Evolutionary conservation across 305 asterid species (phyloP).

Genomic region (Fraxinus angustifolia): DNA sequence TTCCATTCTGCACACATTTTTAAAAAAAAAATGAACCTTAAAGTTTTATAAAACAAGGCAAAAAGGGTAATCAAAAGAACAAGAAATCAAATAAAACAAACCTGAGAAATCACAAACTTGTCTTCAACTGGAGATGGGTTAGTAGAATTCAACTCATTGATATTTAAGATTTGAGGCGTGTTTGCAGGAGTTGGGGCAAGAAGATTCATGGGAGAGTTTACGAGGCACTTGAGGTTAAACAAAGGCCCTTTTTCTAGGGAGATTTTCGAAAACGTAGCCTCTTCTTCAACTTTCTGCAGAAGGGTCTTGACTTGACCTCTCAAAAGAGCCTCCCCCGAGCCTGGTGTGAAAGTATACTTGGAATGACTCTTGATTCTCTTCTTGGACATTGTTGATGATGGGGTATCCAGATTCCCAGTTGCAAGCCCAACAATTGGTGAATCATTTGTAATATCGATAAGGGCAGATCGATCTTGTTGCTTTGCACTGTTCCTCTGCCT

Average conservation of each 20-base stretch:
- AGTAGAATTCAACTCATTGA: slow-evolving; percentile 23
- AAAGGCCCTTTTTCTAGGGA: slow-evolving; percentile 39
- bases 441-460: slow-evolving; percentile 78
- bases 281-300: slow-evolving; percentile 79
- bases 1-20: not conserved
- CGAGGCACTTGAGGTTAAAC: slow-evolving; percentile 40
- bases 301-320: slow-evolving; percentile 86
- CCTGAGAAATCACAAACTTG: slow-evolving; percentile 51
- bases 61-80: not conserved
- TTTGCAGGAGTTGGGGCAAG: slow-evolving; percentile 84
- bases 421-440: slow-evolving; percentile 94
- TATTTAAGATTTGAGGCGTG: slow-evolving; percentile 55
- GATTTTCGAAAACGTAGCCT: slow-evolving; percentile 53
- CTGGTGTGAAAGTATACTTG: slow-evolving; percentile 48
- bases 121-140: slow-evolving; percentile 38
- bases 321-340: slow-evolving; percentile 88
- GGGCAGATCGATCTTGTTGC: slow-evolving; percentile 51
- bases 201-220: slow-evolving; percentile 50
- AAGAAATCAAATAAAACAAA: slow-evolving; percentile 8
- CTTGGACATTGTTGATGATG: slow-evolving; percentile 74
- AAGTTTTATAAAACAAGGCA: not conserved
- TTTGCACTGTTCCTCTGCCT: slow-evolving; percentile 32
- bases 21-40: not conserved
- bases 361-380: slow-evolving; percentile 32
- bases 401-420: slow-evolving; percentile 59